Evolutionary conservation across 1,139 yeast genomes (phyloP), one percentile per base, ranked within the genome.

Genomic region (Zygotorulaspora mrakii): DNA sequence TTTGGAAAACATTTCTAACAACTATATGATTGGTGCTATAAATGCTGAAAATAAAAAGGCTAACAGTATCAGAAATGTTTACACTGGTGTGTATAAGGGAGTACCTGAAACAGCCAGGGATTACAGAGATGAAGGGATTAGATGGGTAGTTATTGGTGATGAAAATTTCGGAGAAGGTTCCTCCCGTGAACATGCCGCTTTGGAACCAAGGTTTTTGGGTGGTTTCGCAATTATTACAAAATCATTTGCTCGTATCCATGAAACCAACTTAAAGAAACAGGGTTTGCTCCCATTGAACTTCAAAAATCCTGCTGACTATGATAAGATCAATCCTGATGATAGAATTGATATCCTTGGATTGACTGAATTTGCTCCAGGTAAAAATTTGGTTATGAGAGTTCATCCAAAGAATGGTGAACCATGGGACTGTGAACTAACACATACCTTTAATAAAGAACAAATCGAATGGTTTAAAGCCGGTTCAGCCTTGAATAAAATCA

Each of bases 81-180:
- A 77, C 81, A 88, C 95, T 62, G 96, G 96, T 70, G 87, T 76
- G 67, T 86, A 81, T 77, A 79, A 73, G 64, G 94, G 95, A 73
- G 96, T 91, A 63, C 97, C 97, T 73, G 95, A 87, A 67, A 85
- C 94, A 60, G 97, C 94, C 61, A 82, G 77, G 67, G 85, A 79
- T 66, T 91, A 88, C 89, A 86, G 96, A 76, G 95, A 87, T 67
- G 70, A 80, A 57, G 95, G 94, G 62, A 73, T 81, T 66, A 79
- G 74, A 65, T 91, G 98, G 98, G 96, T 89, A 70, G 98, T 91
- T 54, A 79, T 91, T 66, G 98, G 97, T 74, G 98, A 88, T 68
- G 96, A 91, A 73, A 91, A 91, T 77, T 86, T 88, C 64, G 98
- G 98, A 78, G 98, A 91, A 76, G 98, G 98, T 75, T 91, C 98